A percentile compares a stretch with the other conserved stretches of the same genome.
These are phyloP conservation scores for Metroxylon sagu DNA, from an alignment of 176 grass and related monocot genomes.

Conservation along the genomic window DNA sequence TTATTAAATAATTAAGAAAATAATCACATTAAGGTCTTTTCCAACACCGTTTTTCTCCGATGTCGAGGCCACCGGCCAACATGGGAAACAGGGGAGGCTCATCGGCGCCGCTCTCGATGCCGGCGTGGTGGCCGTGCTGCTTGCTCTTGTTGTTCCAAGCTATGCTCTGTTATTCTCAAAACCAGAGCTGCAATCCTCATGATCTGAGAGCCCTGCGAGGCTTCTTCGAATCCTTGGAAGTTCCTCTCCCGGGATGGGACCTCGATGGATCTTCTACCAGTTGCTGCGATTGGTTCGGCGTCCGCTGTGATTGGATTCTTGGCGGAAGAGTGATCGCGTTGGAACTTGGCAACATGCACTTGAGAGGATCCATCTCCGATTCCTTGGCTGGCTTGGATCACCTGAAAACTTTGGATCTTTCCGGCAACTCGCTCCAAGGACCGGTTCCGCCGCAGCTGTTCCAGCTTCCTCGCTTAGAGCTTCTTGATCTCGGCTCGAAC, in stretches of 20 bases:
- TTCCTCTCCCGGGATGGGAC: slow-evolving; percentile 36
- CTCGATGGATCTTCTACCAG: slow-evolving; percentile 14
- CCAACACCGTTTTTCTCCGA: too few species aligned
- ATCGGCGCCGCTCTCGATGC: too few species aligned
- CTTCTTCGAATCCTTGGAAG: slow-evolving; percentile 39
- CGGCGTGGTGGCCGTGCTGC: slow-evolving; percentile 1
- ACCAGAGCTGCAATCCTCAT: slow-evolving; percentile 34
- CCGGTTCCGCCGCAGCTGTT: slow-evolving; percentile 23
- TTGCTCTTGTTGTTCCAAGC: slow-evolving; percentile 22
- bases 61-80: slow-evolving; percentile 1
- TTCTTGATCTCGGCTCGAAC: slow-evolving; percentile 78
- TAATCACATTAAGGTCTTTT: too few species aligned
- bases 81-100: slow-evolving; percentile 32
- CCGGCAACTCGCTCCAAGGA: slow-evolving; percentile 44
- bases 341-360: slow-evolving; percentile 53
- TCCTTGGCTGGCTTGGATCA: slow-evolving; percentile 38
- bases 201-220: slow-evolving; percentile 46
- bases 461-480: slow-evolving; percentile 27
- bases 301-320: slow-evolving; percentile 25
- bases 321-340: slow-evolving; percentile 40
- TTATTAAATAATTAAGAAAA: too few species aligned
- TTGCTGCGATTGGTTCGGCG: slow-evolving; percentile 73
- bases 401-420: slow-evolving; percentile 54
- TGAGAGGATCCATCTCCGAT: slow-evolving; percentile 37
- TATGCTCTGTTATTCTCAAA: slow-evolving; percentile 21